Evolutionary conservation across 495 filamentous ascomycete genomes (phyloP).

Genomic region (Corynascus novoguineensis): DNA sequence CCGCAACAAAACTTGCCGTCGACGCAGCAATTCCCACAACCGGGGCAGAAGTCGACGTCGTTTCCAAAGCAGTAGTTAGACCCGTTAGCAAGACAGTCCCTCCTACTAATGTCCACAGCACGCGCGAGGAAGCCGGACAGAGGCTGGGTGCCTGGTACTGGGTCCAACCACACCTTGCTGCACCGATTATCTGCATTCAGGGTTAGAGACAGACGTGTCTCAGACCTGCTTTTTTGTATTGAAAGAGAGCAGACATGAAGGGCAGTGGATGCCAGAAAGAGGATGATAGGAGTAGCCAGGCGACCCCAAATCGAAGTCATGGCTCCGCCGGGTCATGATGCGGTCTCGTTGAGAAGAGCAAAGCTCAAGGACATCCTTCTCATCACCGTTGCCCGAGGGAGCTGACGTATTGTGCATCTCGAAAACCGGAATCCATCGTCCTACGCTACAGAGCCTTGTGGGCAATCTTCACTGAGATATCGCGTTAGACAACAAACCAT

Average conservation of each 20-base stretch:
- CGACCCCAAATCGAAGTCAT: slow-evolving; percentile 11
- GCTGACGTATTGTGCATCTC: neutral
- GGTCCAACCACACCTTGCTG: slow-evolving; percentile 10
- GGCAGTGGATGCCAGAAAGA: neutral
- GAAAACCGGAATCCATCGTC: neutral
- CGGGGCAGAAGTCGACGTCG: slow-evolving; percentile 22
- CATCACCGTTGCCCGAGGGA: neutral
- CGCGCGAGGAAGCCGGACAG: slow-evolving; percentile 15
- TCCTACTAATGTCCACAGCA: slow-evolving; percentile 14
- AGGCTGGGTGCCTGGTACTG: slow-evolving; percentile 19
- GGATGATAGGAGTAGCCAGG: slow-evolving; percentile 7
- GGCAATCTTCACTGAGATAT: slow-evolving; percentile 8
- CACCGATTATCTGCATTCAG: neutral
- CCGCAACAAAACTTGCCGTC: slow-evolving; percentile 26
- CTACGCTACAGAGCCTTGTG: neutral
- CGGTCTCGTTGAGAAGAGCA: neutral
- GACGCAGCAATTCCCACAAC: slow-evolving; percentile 29
- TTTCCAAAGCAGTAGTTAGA: slow-evolving; percentile 33
- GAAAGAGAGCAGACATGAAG: neutral
- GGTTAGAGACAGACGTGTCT: neutral
- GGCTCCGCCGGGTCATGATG: slow-evolving; percentile 17
- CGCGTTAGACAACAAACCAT: slow-evolving; percentile 16
- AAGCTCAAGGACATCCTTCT: neutral
- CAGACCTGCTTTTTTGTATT: neutral
- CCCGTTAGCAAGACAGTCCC: slow-evolving; percentile 30